Evolutionary conservation across 306 rosid genomes (phyloP).

Genomic region (Parietaria judaica): DNA sequence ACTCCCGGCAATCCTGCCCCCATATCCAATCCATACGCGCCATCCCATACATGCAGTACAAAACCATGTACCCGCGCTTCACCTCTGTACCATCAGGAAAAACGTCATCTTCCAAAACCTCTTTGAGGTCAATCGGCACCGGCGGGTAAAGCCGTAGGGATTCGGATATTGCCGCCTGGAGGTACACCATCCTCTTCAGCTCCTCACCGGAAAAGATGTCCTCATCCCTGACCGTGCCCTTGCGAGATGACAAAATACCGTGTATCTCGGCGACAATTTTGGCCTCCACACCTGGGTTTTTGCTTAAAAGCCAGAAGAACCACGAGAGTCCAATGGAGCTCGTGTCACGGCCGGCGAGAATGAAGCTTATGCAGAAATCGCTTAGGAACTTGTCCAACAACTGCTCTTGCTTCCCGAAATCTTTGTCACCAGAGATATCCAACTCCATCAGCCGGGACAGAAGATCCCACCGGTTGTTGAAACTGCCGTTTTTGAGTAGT

Average conservation of each 20-base stretch:
- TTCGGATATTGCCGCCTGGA: slow-evolving; percentile 37
- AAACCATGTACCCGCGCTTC: slow-evolving; percentile 26
- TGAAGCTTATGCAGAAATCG: slow-evolving; percentile 37
- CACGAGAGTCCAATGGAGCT: slow-evolving; percentile 41
- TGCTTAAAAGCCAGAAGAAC: slow-evolving; percentile 41
- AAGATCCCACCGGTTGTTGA: slow-evolving; percentile 21
- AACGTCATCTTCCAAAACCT: slow-evolving; percentile 27
- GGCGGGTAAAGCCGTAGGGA: slow-evolving; percentile 41
- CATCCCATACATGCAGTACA: slow-evolving; percentile 30
- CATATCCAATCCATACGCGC: slow-evolving; percentile 33
- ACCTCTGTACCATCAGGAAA: slow-evolving; percentile 33
- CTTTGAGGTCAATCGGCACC: slow-evolving; percentile 37
- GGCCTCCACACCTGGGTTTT: slow-evolving; percentile 19
- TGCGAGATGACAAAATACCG: slow-evolving; percentile 10
- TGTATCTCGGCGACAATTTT: slow-evolving; percentile 23
- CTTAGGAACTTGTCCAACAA: slow-evolving; percentile 21
- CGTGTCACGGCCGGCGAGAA: slow-evolving; percentile 46
- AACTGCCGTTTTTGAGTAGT: slow-evolving; percentile 5
- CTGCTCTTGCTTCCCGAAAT: not conserved
- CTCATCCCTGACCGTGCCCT: not conserved
- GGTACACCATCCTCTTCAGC: slow-evolving; percentile 35
- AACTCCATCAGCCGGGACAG: slow-evolving; percentile 27
- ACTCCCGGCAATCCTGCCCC: slow-evolving; percentile 44
- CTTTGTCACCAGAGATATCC: not conserved
- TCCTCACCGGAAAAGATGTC: slow-evolving; percentile 24